Evolutionary conservation across 2,329 filamentous ascomycete genomes (phyloP), one percentile per base, ranked within the genome.

Genomic region (Ilyonectria robusta): DNA sequence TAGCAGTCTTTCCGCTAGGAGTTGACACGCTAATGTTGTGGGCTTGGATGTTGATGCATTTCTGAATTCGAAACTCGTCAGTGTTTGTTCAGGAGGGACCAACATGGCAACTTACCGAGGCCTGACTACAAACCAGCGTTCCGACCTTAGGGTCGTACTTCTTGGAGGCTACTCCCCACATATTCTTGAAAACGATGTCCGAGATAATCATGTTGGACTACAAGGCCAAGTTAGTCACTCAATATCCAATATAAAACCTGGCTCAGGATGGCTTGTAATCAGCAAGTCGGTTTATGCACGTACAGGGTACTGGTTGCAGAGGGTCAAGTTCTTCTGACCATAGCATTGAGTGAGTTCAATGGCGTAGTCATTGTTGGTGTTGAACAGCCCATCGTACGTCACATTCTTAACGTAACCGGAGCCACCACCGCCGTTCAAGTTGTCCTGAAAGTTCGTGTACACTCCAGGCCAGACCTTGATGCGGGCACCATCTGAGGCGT

Each of bases 401-500:
- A 92, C 85, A 75, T 93, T 93, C 67, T 84, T 84, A 53, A 93
- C 90, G 54, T 83, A 81, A 26, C 91, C 70, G 5, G 51, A 26
- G 21, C 70, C 70, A 3, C 69, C 90, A 31, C 90, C 90, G 7
- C 90, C 90, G 73, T 87, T 86, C 21, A 91, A 80, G 0, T 84
- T 85, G 1, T 88, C 85, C 2, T 78, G 64, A 13, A 84, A 67
- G 9, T 56, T 9, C 2, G 62, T 62, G 11, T 55, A 59, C 10
- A 57, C 59, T 33, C 89, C 89, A 0, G 91, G 90, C 91, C 91
- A 93, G 68, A 92, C 90, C 78, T 93, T 93, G 81, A 93, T 92
- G 66, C 91, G 88, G 1, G 91, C 91, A 42, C 88, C 90, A 70
- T 92, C 88, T 60, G 86, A 81, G 3, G 87, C 85, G 71, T 90